Conservation (phyloP, 176 grass and related monocot genomes). For the Olyra latifolia region DNA sequence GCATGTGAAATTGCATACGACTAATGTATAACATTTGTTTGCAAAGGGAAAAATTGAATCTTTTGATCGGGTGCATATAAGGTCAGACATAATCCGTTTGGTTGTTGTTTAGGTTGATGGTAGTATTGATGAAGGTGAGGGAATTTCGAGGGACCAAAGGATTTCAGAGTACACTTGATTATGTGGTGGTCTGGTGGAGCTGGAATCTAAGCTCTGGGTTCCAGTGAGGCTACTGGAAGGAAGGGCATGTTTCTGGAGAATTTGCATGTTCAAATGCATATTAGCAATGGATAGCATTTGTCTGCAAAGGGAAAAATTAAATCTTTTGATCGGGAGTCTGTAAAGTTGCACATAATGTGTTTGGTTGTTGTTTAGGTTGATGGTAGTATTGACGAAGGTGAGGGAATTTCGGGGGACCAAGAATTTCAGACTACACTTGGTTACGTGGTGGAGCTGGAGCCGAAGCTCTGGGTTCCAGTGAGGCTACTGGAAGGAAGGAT, state of each 20-base stretch:
- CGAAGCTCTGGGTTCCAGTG: conserved; percentile 84
- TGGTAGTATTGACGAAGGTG: neutral
- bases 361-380: conserved; percentile 37
- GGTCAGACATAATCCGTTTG: neutral
- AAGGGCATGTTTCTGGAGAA: conserved; percentile 32
- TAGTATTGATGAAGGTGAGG: neutral
- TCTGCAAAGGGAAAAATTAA: neutral
- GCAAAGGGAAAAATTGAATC: neutral
- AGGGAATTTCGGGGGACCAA: neutral
- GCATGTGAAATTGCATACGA: neutral
- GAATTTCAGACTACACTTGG: conserved; percentile 60
- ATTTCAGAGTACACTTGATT: conserved; percentile 59
- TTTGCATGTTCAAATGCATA: neutral
- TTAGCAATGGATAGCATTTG: neutral
- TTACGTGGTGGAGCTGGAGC: conserved; percentile 76
- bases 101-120: conserved; percentile 33
- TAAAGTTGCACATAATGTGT: neutral
- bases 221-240: conserved; percentile 75
- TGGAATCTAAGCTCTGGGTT: conserved; percentile 85
- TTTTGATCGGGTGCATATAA: neutral
- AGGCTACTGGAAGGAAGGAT: conserved; percentile 77
- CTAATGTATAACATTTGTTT: neutral
- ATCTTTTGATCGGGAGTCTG: neutral
- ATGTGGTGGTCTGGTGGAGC: conserved; percentile 71
- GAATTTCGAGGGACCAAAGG: neutral